Conservation (phyloP, 2,329 filamentous ascomycete species). For the Fonsecaea pugnacius region DNA sequence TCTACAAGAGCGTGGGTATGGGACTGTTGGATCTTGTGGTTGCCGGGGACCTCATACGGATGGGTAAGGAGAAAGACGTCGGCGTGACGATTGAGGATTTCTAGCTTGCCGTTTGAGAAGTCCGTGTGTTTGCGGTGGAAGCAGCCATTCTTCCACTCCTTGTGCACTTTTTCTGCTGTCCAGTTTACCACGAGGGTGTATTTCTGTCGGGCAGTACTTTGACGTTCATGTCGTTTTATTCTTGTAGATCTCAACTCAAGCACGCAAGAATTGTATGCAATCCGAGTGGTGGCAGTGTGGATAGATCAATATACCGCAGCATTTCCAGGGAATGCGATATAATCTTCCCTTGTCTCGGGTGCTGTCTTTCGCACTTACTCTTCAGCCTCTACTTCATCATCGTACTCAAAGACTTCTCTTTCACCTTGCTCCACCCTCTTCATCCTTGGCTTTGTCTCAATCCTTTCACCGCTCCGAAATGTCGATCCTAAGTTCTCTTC, state of each 20-base stretch:
- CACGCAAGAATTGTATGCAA: neutral
- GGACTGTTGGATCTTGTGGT: constrained; percentile 72
- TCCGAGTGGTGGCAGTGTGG: neutral
- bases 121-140: neutral
- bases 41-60: constrained; percentile 60
- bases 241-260: neutral
- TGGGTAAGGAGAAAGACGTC: constrained; percentile 61
- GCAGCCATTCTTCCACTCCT: neutral
- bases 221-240: neutral
- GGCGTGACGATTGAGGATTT: constrained; percentile 56
- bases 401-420: too few species aligned
- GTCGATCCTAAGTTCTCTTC: too few species aligned
- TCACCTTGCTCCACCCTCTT: too few species aligned
- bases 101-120: constrained; percentile 32
- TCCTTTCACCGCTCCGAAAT: too few species aligned
- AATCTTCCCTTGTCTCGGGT: neutral
- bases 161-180: neutral
- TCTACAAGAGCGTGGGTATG: constrained; percentile 72
- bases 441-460: too few species aligned
- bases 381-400: too few species aligned
- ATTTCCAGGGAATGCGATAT: too few species aligned
- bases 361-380: too few species aligned
- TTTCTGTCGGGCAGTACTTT: neutral
- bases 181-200: neutral
- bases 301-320: too few species aligned